Evolutionary conservation across 2,329 filamentous ascomycete species (phyloP).

Genomic region (Fusarium verticillioides): DNA sequence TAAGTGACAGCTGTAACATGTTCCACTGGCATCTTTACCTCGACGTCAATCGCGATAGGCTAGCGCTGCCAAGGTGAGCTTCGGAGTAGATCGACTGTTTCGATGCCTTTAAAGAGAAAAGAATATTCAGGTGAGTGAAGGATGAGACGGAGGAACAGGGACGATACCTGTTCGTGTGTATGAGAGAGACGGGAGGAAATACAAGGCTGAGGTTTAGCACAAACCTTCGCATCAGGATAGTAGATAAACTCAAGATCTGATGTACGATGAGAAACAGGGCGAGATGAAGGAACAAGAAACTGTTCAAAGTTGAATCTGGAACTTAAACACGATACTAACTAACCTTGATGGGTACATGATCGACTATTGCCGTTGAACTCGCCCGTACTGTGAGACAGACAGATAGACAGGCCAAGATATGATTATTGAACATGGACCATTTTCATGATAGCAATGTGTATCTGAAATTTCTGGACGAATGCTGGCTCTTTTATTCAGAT

Average conservation of each 20-base stretch:
- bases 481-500: not conserved
- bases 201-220: slow-evolving; percentile 6
- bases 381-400: not conserved
- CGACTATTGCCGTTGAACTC: not conserved
- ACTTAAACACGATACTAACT: not conserved
- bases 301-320: not conserved
- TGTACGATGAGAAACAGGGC: slow-evolving; percentile 1
- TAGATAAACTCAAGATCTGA: slow-evolving; percentile 19
- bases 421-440: not conserved
- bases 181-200: slow-evolving; percentile 24
- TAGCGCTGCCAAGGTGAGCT: not conserved
- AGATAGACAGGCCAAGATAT: not conserved
- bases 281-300: slow-evolving; percentile 3
- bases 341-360: not conserved
- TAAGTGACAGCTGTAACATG: slow-evolving; percentile 18
- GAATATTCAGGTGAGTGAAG: slow-evolving; percentile 2
- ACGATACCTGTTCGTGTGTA: slow-evolving; percentile 19
- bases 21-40: slow-evolving; percentile 2
- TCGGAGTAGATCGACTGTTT: slow-evolving; percentile 14
- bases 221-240: slow-evolving; percentile 2
- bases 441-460: not conserved
- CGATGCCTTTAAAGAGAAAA: slow-evolving; percentile 23
- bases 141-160: slow-evolving; percentile 38
- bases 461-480: not conserved
- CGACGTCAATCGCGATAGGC: slow-evolving; percentile 12